Evolutionary conservation across 73 alveolate species (phyloP).

Genomic region (Urostyla sp.): DNA sequence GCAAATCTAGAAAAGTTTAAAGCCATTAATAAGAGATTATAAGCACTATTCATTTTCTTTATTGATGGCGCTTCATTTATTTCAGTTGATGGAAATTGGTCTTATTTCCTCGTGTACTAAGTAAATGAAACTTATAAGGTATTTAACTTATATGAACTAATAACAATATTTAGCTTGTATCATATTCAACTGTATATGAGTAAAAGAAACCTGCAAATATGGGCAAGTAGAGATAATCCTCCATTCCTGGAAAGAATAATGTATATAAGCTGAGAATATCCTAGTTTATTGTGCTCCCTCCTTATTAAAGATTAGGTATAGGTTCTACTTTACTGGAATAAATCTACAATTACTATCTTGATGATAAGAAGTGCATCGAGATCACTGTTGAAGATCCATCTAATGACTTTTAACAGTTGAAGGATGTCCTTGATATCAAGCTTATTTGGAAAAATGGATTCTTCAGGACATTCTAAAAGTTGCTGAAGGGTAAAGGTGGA

Average conservation of each 20-base stretch:
- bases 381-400: conserved; percentile 66
- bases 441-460: conserved; percentile 39
- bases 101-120: conserved; percentile 50
- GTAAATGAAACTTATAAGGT: neutral
- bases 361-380: conserved; percentile 49
- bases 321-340: conserved; percentile 33
- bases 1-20: conserved; percentile 7
- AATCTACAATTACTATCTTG: conserved; percentile 23
- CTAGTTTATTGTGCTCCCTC: conserved; percentile 51
- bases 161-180: conserved; percentile 6
- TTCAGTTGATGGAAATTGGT: conserved; percentile 49
- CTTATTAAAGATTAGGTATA: conserved; percentile 52
- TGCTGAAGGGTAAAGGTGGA: neutral
- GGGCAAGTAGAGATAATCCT: neutral
- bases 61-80: conserved; percentile 75
- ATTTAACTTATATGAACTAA: neutral
- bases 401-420: conserved; percentile 38
- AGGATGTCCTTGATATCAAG: conserved; percentile 41
- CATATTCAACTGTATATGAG: conserved; percentile 37
- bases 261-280: conserved; percentile 25
- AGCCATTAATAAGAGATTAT: conserved; percentile 24
- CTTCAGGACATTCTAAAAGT: conserved; percentile 1
- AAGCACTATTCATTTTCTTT: conserved; percentile 67
- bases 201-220: conserved; percentile 3
- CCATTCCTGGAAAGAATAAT: neutral